Evolutionary conservation across 768 basidiomycete genomes (phyloP).

Genomic region (Hirschioporus abietinus): DNA sequence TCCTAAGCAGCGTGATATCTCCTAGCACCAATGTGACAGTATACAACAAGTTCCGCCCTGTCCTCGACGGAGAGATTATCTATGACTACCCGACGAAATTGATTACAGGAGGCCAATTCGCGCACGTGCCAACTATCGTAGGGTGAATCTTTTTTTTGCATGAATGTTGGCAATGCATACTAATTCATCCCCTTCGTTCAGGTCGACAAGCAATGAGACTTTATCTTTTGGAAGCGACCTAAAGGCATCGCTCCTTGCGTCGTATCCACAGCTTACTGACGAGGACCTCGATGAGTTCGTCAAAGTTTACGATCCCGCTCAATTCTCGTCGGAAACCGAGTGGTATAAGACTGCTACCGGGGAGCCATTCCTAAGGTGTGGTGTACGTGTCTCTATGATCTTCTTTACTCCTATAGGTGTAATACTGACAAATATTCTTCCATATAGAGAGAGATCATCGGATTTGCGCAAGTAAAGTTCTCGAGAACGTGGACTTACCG

Average conservation of each 20-base stretch:
- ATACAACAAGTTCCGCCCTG: constrained; percentile 48
- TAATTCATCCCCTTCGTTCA: constrained; percentile 15
- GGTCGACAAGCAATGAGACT: constrained; percentile 59
- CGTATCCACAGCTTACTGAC: constrained; percentile 41
- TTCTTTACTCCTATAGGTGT: not conserved
- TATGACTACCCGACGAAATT: constrained; percentile 42
- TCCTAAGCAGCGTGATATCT: constrained; percentile 18
- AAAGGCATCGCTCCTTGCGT: constrained; percentile 29
- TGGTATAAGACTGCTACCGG: constrained; percentile 43
- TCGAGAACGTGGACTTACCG: constrained; percentile 49
- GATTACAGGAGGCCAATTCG: constrained; percentile 40
- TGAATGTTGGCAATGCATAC: not conserved
- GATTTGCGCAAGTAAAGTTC: constrained; percentile 30
- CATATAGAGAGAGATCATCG: constrained; percentile 41
- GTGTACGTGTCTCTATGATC: constrained; percentile 32
- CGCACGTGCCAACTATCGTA: constrained; percentile 49
- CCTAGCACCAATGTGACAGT: constrained; percentile 18
- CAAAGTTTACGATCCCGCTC: constrained; percentile 35
- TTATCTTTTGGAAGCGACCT: constrained; percentile 35
- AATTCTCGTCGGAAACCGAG: constrained; percentile 38
- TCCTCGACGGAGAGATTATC: constrained; percentile 49
- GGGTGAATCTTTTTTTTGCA: constrained; percentile 37
- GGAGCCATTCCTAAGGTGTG: constrained; percentile 46
- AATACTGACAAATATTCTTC: not conserved
- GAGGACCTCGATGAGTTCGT: constrained; percentile 33